Conservation (phyloP, 2,329 filamentous ascomycete genomes). For the Colletotrichum sp. region DNA sequence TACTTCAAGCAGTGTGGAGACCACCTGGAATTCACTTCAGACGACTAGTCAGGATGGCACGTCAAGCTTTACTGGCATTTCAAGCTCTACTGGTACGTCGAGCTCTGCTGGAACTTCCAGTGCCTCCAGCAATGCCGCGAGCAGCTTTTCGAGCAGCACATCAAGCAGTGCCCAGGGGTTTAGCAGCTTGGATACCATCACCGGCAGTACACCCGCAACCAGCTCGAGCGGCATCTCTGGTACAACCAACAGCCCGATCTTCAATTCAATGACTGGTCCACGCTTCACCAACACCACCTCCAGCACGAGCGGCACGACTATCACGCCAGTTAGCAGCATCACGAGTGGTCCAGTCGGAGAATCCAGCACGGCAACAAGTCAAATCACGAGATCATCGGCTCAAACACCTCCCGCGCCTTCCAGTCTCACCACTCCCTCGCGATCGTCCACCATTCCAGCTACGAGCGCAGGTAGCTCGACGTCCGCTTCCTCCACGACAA, state of each 20-base stretch:
- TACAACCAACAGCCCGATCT: rapidly evolving
- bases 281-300: neutral
- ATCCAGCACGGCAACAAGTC: neutral
- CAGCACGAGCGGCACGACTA: neutral
- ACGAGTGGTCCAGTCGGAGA: neutral
- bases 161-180: rapidly evolving
- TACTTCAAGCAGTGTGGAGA: neutral
- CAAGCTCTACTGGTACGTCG: neutral
- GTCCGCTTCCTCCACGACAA: neutral
- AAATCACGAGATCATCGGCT: neutral
- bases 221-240: neutral
- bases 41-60: neutral
- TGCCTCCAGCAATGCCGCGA: neutral
- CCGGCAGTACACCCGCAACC: neutral
- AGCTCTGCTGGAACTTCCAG: neutral
- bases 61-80: neutral
- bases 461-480: neutral
- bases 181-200: neutral
- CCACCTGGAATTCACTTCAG: neutral
- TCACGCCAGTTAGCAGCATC: neutral
- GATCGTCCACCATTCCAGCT: rapidly evolving
- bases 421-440: rapidly evolving
- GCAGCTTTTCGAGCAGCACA: neutral
- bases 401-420: rapidly evolving
- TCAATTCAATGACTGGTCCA: neutral